phyloP scores from a whole-genome alignment of 805 yeast genomes.

The Candida sphagnicola region DNA sequence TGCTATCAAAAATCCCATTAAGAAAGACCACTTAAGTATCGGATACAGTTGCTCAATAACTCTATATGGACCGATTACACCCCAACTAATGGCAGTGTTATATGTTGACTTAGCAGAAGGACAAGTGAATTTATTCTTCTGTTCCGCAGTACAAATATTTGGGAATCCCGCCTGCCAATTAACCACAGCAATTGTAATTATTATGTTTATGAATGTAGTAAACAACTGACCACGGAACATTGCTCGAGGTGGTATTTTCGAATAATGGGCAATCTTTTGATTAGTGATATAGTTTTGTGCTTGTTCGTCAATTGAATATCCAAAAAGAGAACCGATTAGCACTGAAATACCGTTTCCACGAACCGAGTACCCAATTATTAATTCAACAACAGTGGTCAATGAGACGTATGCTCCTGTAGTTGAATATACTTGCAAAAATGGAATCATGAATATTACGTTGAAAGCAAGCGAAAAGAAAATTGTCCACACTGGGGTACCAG shows the following conservation, averaged over 20 bases:
- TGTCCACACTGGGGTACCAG: slow-evolving; percentile 63
- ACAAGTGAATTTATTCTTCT: slow-evolving; percentile 33
- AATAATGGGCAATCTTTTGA: slow-evolving; percentile 48
- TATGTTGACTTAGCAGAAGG: slow-evolving; percentile 30
- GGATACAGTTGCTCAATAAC: slow-evolving; percentile 27
- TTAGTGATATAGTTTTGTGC: slow-evolving; percentile 53
- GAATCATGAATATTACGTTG: slow-evolving; percentile 53
- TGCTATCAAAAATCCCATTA: slow-evolving; percentile 23
- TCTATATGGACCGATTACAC: slow-evolving; percentile 47
- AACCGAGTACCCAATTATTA: slow-evolving; percentile 60
- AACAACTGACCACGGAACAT: slow-evolving; percentile 46
- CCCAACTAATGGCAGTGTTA: slow-evolving; percentile 59
- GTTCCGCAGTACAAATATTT: background rate
- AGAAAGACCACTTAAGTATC: slow-evolving; percentile 24
- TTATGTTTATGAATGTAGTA: slow-evolving; percentile 31
- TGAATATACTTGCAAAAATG: slow-evolving; percentile 58
- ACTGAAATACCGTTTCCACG: slow-evolving; percentile 60
- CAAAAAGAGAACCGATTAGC: slow-evolving; percentile 43
- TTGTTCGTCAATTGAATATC: slow-evolving; percentile 58
- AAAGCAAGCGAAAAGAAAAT: slow-evolving; percentile 52
- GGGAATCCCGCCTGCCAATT: slow-evolving; percentile 32
- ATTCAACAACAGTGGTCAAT: slow-evolving; percentile 57
- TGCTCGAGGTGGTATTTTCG: slow-evolving; percentile 59
- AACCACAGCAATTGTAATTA: slow-evolving; percentile 31
- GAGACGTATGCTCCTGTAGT: slow-evolving; percentile 59